Percentiles rank a stretch among this genome's conserved stretches.
Conservation (phyloP, 495 filamentous ascomycete species). For the Lophiostoma macrostomum region DNA sequence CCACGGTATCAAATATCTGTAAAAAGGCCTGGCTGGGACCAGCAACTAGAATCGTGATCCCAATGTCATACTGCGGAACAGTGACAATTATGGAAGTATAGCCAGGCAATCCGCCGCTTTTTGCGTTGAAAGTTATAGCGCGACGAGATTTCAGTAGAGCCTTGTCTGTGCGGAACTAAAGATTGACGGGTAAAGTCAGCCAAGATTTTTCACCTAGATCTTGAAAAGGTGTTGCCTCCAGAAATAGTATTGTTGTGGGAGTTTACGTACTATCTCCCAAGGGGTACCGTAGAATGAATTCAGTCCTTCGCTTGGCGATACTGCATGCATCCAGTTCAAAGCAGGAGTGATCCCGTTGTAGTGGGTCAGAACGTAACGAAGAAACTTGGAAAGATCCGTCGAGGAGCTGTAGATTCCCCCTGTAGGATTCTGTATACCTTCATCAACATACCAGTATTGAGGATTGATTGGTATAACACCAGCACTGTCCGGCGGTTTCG, state of each 20-base stretch:
- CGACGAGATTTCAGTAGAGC: constrained; percentile 31
- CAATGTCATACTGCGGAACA: constrained; percentile 41
- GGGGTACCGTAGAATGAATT: constrained; percentile 41
- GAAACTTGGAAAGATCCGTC: constrained; percentile 34
- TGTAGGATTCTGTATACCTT: constrained; percentile 36
- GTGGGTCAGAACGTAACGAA: constrained; percentile 39
- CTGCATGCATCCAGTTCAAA: constrained; percentile 38
- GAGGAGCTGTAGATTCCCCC: constrained; percentile 40
- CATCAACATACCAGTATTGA: constrained; percentile 39
- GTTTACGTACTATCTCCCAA: constrained; percentile 43
- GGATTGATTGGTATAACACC: constrained; percentile 36
- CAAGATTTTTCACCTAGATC: too few relatives aligned
- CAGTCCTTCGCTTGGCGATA: constrained; percentile 25
- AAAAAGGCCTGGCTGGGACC: constrained; percentile 23
- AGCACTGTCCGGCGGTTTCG: constrained; percentile 34
- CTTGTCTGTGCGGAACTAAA: constrained; percentile 34
- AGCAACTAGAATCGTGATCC: constrained; percentile 37
- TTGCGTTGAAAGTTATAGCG: constrained; percentile 38
- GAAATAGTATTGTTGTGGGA: too few relatives aligned
- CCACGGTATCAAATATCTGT: constrained; percentile 29
- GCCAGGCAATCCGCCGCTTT: constrained; percentile 35
- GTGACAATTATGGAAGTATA: constrained; percentile 34
- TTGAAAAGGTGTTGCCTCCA: too few relatives aligned
- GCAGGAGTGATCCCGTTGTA: constrained; percentile 39
- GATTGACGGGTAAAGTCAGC: too few relatives aligned